Base-by-base conservation (phyloP, 148 eudicot species). In the Fagopyrum homotropicum region DNA sequence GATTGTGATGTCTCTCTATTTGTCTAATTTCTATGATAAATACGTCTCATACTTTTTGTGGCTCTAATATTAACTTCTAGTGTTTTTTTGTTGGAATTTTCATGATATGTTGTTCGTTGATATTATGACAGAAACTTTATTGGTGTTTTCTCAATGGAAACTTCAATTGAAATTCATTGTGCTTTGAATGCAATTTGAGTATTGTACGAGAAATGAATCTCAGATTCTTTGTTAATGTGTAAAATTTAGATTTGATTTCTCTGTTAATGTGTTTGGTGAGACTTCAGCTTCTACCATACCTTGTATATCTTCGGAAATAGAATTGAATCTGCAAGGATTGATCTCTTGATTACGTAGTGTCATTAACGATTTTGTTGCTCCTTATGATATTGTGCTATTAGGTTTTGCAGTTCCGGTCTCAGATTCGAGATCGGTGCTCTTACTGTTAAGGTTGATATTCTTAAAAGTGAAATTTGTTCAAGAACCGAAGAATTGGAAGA, bases 401-500 rank as follows among this genome's bases (percentile, higher is more conserved):
- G 97, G 85, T 86, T 64, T 48, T 81, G 55, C 87, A 83, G 40
- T 76, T 79, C 30, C 89, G 84, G 35, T 84, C 94, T 10, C 74
- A 59, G 17, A 69, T 90, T 76, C 83, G 59, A 72, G 92, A 92
- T 70, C 89, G 88, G 72, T 52, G 86, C 68, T 30, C 35, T 30
- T 30, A 30, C 35, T 95, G 93, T 79, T 79, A 81, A 72, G 90
- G 98, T 17, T 82, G 17, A 96, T 92, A 2, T 30, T 30, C 76
- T 85, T 89, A 30, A 30, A 1, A 1, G 93, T 92, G 51, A 95
- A 88, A 79, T 84, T 90, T 75, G 81, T 81, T 73, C 87, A 81
- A 72, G 99, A 95, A 56, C 86, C 84, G n/a, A 90, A 86, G 77
- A 81, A 86, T 9, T 90, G 90, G 72, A 92, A 87, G 82, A 82